phyloP scores from a whole-genome alignment of 345 rosid genomes.

The Euphorbia peplus region DNA sequence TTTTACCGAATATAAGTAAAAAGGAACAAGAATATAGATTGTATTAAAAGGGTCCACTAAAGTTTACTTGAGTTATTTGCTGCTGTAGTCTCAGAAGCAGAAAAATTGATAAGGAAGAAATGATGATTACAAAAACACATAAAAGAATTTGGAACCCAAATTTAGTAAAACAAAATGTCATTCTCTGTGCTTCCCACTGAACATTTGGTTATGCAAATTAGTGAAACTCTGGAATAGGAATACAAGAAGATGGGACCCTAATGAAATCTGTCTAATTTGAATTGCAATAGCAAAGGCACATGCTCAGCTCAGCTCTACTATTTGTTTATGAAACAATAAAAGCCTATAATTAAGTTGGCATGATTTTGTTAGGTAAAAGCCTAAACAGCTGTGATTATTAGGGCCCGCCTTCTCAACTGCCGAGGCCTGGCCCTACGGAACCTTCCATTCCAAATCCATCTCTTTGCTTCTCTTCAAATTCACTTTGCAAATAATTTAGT shows the following conservation, averaged over 20 bases:
- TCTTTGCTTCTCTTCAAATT: not conserved
- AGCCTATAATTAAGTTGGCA: conserved; percentile 21
- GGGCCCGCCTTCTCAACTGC: conserved; percentile 17
- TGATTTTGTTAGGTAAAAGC: conserved; percentile 27
- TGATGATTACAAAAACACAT: too few species aligned
- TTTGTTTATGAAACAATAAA: conserved; percentile 4
- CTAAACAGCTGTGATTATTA: not conserved
- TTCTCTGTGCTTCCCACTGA: not conserved
- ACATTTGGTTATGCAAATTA: not conserved
- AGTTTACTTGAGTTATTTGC: too few species aligned
- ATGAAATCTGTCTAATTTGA: not conserved
- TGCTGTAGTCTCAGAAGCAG: too few species aligned
- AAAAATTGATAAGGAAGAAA: too few species aligned
- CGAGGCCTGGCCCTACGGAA: not conserved
- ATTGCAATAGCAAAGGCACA: conserved; percentile 10
- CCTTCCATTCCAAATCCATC: not conserved
- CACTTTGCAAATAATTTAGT: too few species aligned
- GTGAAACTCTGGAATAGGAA: not conserved
- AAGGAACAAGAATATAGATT: too few species aligned
- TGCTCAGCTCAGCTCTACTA: not conserved
- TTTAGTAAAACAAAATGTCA: not conserved
- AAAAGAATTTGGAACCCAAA: not conserved
- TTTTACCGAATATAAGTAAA: too few species aligned
- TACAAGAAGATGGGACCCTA: not conserved
- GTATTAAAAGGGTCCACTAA: too few species aligned